Base-by-base conservation (phyloP, 73 alveolate genomes). In the Paramecium sexaurelia region DNA sequence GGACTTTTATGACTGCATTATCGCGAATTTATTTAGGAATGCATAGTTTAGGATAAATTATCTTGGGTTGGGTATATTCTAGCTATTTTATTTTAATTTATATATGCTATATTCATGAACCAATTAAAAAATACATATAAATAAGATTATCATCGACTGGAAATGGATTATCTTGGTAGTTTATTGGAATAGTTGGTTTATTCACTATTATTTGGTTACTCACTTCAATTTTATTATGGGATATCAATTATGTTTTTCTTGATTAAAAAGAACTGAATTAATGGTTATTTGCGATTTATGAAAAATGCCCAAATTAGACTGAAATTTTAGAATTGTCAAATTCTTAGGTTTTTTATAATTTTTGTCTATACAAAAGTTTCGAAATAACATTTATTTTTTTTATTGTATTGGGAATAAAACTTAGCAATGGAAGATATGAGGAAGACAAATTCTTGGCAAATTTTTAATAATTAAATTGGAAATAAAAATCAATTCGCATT, bases 21-120 rank as follows among this genome's bases (percentile, higher is more conserved):
- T 61, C 87, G 6, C 86, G 93, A 2, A 47, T 86, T 3, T 61
- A 56, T 66, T 86, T 86, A 86, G 93, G 93, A 11, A 85, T 61
- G 40, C 93, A 86, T 57, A 57, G 61, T 13, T 9, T 86, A 24
- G 85, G 87, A 4, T 67, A 86, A 69, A 75, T 86, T 17, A 26
- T 86, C 1, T 55, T 86, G 35, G 93, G 93, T n/a, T 86, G 93
- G 93, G 41, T 67, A 7, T 86, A 56, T 86, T n/a, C 61, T 6
- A 33, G 35, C 26, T 73, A 73, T 37, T 20, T 73, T 32, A 35
- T 35, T 15, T 10, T 73, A 11, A 73, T 73, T 2, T 73, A 73
- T 37, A 24, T 66, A 5, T 26, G 11, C 13, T 66, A 29, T 66
- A 1, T 66, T 5, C 83, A 66, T 66, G 7, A 66, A 66, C 37